phyloP scores from a whole-genome alignment of 139 green algal species.

The Chlorella sorokiniana region DNA sequence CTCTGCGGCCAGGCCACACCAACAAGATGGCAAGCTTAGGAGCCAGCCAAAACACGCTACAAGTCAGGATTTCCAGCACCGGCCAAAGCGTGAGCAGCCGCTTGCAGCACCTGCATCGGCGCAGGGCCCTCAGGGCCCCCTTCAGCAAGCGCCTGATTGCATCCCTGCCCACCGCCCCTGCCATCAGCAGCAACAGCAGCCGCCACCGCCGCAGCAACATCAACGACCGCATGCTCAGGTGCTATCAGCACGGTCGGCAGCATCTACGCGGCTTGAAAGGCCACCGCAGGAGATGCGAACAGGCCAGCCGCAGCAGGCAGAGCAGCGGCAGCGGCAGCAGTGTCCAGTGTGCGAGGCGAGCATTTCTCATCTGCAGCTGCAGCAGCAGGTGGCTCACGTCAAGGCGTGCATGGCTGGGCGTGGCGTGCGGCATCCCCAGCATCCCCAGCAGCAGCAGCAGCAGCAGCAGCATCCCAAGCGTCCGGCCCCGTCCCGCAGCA shows the following conservation, averaged over 20 bases:
- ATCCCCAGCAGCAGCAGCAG: background rate
- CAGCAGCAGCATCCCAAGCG: background rate
- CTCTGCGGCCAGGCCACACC: too few relatives aligned
- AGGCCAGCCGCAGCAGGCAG: background rate
- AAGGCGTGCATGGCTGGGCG: constrained; percentile 29
- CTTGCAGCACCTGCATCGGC: background rate
- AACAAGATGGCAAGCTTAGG: too few relatives aligned
- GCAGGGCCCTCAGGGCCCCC: background rate
- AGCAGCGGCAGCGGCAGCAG: constrained; percentile 2
- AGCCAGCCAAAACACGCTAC: too few relatives aligned
- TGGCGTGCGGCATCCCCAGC: background rate
- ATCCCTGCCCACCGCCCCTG: constrained; percentile 1
- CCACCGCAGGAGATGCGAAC: too few relatives aligned
- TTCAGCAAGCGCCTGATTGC: background rate
- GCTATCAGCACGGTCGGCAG: background rate
- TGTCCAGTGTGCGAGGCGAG: constrained; percentile 17
- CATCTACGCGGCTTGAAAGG: too few relatives aligned
- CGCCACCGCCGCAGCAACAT: background rate
- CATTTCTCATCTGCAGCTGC: background rate
- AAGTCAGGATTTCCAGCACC: too few relatives aligned
- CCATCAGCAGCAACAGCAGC: constrained; percentile 12
- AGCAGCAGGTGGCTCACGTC: constrained; percentile 32
- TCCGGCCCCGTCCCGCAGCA: background rate
- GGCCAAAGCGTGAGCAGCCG: background rate
- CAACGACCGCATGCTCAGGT: background rate